Conservation (phyloP, 2,329 filamentous ascomycete species). For the Scolecobasidium constrictum region DNA sequence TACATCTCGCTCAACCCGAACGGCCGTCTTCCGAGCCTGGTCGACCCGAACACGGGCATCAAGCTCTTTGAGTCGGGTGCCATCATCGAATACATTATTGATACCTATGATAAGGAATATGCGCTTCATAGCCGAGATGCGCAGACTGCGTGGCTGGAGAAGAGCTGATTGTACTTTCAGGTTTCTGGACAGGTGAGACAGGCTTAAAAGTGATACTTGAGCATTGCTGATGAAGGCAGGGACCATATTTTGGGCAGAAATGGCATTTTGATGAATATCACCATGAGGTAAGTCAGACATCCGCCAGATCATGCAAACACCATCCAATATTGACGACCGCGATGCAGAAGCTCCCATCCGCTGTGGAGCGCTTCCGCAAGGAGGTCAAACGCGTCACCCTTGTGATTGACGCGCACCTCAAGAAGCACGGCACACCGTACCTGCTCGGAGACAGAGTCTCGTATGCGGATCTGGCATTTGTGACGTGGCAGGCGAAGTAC, state of each 20-base stretch:
- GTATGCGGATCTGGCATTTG: conserved; percentile 29
- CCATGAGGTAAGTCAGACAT: too few species aligned
- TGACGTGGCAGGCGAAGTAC: conserved; percentile 21
- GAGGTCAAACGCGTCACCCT: conserved; percentile 34
- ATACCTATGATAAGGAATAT: conserved; percentile 32
- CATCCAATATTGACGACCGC: too few species aligned
- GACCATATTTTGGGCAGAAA: too few species aligned
- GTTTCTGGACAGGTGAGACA: too few species aligned
- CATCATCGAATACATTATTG: conserved; percentile 21
- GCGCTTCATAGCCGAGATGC: too few species aligned
- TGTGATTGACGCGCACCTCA: conserved; percentile 33
- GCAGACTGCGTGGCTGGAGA: too few species aligned
- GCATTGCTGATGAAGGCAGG: too few species aligned
- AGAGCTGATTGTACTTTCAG: too few species aligned
- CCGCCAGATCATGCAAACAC: too few species aligned
- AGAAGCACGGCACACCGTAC: conserved; percentile 11
- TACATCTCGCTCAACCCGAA: conserved; percentile 31
- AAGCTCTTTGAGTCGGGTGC: conserved; percentile 24
- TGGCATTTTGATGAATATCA: too few species aligned
- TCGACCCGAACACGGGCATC: conserved; percentile 34
- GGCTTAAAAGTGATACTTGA: too few species aligned
- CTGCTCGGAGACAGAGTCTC: conserved; percentile 33
- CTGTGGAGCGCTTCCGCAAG: conserved; percentile 34
- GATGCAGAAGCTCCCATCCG: conserved; percentile 32
- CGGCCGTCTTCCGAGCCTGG: conserved; percentile 31